These are phyloP conservation scores for Bocquillonia castaneifolia DNA, from an alignment of 441 rosid genomes.

Conservation along the genomic window DNA sequence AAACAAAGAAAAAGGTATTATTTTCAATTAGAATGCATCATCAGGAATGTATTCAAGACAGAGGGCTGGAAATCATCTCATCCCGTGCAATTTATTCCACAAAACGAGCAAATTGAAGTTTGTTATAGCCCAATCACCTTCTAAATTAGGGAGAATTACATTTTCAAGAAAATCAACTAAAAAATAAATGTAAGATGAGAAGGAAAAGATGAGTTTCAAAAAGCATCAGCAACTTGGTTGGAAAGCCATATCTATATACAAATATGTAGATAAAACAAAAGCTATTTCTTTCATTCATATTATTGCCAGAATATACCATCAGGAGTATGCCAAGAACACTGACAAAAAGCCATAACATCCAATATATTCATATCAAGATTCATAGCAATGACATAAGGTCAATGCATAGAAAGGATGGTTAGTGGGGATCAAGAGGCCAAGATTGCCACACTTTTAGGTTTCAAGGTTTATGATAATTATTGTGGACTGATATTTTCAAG, in stretches of 20 bases:
- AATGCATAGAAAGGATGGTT: background rate
- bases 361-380: background rate
- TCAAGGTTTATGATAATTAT: background rate
- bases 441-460: too few relatives aligned
- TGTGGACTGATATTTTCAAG: background rate
- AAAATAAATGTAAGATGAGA: background rate
- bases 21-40: background rate
- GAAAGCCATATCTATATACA: background rate
- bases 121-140: background rate
- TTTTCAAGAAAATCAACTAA: background rate
- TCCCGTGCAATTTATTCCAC: background rate
- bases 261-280: background rate
- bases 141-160: background rate
- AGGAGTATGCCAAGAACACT: background rate
- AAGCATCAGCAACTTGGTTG: background rate
- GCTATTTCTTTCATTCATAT: background rate
- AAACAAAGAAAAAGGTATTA: background rate
- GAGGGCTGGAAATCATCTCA: background rate
- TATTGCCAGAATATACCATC: background rate
- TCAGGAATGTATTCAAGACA: background rate
- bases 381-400: background rate
- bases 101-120: background rate
- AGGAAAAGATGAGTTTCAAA: background rate
- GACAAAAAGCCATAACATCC: background rate
- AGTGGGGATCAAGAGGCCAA: too few relatives aligned